Base-by-base conservation (phyloP, 768 basidiomycete genomes). In the Kwoniella shandongensis region DNA sequence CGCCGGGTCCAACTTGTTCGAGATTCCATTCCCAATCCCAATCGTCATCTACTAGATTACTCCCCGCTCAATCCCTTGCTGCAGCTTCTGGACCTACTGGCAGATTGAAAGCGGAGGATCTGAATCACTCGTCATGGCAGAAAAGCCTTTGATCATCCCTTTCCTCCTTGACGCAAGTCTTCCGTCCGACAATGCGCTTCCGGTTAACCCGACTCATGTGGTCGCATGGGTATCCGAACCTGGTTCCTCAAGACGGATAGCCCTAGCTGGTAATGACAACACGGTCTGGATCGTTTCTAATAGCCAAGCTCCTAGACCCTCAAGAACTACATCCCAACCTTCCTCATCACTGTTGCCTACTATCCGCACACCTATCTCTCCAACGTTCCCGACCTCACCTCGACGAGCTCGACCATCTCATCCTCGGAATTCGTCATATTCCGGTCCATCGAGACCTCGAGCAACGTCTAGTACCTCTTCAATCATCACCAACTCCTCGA, bases 391-490 rank as follows among this genome's bases (percentile, higher is more conserved):
- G 17, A 32, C 32, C 53, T 51, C 42, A 45, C 32, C 51, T 23
- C 51, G 26, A 39, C 49, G 46, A 12, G 27, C n/a, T 29, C 53
- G 41, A 17, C 45, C 26, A 10, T 38, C 45, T 8, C 48, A 40
- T 0, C 53, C 32, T 15, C 49, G 38, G 17, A 54, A 49, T 32
- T 26, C 18, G 4, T 49, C 51, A 38, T 61, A 47, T 38, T 48
- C 50, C 39, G 48, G 44, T 15, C 30, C 55, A 46, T 36, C 57
- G 3, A 44, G 71, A 27, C 45, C 65, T n/a, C 49, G 71, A 27
- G 49, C 65, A 11, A 32, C 61, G 3, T 73, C 72, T 3, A 57
- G 62, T 2, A 65, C 69, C 18, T 73, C 72, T 1, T 68, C 66
- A 2, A 60, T 65, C 22, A 32, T 62, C 0, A 58, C 62, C 42